Conservation (phyloP, 2,329 filamentous ascomycete genomes). For the Cryphonectria parasitica region DNA sequence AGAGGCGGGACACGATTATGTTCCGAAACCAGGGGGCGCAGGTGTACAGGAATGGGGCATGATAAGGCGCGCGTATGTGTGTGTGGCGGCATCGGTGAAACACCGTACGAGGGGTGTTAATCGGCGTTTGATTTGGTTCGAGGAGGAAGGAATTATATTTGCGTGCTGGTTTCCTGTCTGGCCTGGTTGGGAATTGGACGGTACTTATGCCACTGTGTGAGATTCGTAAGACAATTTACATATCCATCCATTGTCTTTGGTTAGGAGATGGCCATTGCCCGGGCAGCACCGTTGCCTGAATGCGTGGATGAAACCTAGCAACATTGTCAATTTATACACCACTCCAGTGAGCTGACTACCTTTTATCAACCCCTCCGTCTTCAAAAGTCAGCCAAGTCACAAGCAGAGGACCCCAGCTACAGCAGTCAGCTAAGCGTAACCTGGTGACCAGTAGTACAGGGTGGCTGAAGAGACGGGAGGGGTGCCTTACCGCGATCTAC, state of each 20-base stretch:
- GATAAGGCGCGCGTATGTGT: slow-evolving; percentile 29
- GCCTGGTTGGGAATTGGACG: neutral
- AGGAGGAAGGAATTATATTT: slow-evolving; percentile 13
- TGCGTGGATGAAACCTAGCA: neutral
- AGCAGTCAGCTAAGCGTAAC: too few relatives aligned
- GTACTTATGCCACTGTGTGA: neutral
- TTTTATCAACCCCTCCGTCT: neutral
- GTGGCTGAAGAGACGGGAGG: too few relatives aligned
- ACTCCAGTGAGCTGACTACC: neutral
- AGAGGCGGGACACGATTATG: slow-evolving; percentile 84
- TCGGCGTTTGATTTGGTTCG: slow-evolving; percentile 19
- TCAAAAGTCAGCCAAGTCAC: too few relatives aligned
- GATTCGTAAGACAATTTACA: neutral
- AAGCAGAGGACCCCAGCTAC: too few relatives aligned
- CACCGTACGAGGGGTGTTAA: slow-evolving; percentile 13
- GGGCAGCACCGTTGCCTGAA: neutral
- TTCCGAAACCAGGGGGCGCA: slow-evolving; percentile 77
- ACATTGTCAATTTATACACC: too few relatives aligned
- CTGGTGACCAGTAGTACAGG: too few relatives aligned
- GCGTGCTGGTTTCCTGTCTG: neutral
- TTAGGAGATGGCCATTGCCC: neutral
- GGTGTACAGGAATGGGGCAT: slow-evolving; percentile 75
- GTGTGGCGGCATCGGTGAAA: neutral
- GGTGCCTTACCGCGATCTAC: too few relatives aligned
- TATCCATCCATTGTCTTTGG: neutral